Evolutionary conservation across 1,284 basidiomycete genomes (phyloP), one percentile per base, ranked within the genome.

Genomic region (Ustilago nuda): DNA sequence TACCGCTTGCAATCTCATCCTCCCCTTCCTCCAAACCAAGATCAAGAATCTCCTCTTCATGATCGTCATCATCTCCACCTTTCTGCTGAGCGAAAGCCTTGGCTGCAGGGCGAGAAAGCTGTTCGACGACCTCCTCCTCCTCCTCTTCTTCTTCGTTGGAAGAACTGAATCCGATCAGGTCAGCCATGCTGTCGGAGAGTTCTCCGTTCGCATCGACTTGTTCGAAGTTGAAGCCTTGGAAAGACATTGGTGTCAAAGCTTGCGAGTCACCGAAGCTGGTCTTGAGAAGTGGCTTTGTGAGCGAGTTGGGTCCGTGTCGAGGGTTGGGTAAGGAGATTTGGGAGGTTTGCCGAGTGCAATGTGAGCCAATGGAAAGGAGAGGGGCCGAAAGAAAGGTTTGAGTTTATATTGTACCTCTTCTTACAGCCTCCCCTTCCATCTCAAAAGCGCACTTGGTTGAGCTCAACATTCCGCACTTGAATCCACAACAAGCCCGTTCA

Each of bases 81-180:
- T 8, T 8, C 3, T 45, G 43, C 43, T 41, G 39, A 11, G 15
- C 39, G 13, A 7, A n/a, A 45, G 57, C 27, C 17, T 39, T 23
- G 11, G 46, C 37, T 13, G 45, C 33, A 12, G 50, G 50, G 15
- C 37, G 45, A 9, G 11, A 6, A 19, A 36, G 27, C 43, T 43
- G 4, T 2, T 17, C 27, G 5, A 36, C 43, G 23, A 27, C 23
- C 23, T 27, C 3, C 23, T 23, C 23, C 2, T 23, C 23, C 23
- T 23, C 23, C 19, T 27, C 41, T 4, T 54, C 61, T 7, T 71
- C 68, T 17, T 65, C 68, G 30, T 71, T 62, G 35, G 58, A 56
- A 15, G 68, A 57, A 27, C 58, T 51, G 5, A 71, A 13, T 0
- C 61, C 55, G 37, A 71, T 54, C 33, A 65, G 27, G 1, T 61